phyloP scores from a whole-genome alignment of 495 filamentous ascomycete species.

The Xylaria intraflava region DNA sequence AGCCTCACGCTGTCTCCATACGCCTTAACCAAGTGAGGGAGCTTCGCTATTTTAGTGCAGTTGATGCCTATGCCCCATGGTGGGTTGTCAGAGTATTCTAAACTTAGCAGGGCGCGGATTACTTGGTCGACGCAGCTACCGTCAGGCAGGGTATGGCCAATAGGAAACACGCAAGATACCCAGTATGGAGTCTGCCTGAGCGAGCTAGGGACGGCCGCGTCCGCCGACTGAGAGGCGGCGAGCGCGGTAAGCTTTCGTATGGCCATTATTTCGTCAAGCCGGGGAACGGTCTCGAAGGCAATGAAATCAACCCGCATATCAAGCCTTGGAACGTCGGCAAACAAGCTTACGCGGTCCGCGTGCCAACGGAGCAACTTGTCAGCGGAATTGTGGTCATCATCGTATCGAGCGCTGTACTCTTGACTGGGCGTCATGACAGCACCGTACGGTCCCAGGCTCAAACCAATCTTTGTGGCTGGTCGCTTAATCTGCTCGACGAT shows the following conservation, averaged over 20 bases:
- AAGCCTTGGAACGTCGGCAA: constrained; percentile 24
- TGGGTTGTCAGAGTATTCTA: constrained; percentile 11
- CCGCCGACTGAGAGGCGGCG: constrained; percentile 4
- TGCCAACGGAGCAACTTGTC: constrained; percentile 50
- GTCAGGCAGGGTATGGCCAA: constrained; percentile 39
- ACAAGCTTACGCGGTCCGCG: constrained; percentile 43
- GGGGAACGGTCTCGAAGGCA: constrained; percentile 59
- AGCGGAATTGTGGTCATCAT: constrained; percentile 35
- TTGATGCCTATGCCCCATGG: constrained; percentile 63
- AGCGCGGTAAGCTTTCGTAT: constrained; percentile 40
- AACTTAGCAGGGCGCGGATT: constrained; percentile 36
- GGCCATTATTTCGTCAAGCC: constrained; percentile 53
- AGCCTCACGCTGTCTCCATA: constrained; percentile 39
- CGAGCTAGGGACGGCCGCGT: background rate
- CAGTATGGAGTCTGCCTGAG: constrained; percentile 40
- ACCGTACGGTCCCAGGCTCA: constrained; percentile 59
- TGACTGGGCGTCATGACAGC: constrained; percentile 56
- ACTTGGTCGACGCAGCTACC: constrained; percentile 39
- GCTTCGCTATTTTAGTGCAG: constrained; percentile 54
- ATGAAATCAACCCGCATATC: constrained; percentile 43
- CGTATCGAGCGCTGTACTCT: constrained; percentile 59
- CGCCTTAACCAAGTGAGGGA: constrained; percentile 38
- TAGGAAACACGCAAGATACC: constrained; percentile 58
- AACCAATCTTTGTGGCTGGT: constrained; percentile 30
- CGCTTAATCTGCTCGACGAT: constrained; percentile 31